These are phyloP conservation scores for Ambrosia trifida DNA, from an alignment of 129 eudicot genomes.

Conservation along the genomic window DNA sequence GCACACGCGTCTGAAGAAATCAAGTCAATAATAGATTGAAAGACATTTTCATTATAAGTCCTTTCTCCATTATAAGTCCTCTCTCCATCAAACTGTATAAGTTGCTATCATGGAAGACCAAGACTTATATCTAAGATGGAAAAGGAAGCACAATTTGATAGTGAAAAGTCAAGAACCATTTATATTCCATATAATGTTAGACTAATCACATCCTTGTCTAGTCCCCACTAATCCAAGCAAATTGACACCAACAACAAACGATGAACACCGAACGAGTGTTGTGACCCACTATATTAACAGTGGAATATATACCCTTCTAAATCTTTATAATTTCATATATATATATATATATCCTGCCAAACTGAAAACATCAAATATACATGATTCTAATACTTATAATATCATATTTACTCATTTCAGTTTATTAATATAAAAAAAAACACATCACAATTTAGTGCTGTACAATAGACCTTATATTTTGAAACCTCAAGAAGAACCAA, in stretches of 20 bases:
- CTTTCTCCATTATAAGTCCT: neutral
- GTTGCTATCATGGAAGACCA: neutral
- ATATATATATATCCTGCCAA: too few relatives aligned
- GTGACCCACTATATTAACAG: conserved; percentile 4
- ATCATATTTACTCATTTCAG: too few relatives aligned
- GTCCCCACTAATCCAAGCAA: neutral
- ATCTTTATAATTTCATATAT: too few relatives aligned
- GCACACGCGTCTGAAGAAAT: neutral
- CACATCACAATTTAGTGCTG: too few relatives aligned
- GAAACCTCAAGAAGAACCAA: too few relatives aligned
- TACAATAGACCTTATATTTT: too few relatives aligned
- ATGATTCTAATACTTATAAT: too few relatives aligned
- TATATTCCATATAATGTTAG: neutral
- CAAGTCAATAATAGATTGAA: neutral
- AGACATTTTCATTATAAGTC: conserved; percentile 1
- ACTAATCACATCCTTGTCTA: conserved; percentile 8
- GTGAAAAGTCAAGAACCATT: neutral
- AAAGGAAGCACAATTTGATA: neutral
- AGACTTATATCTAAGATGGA: neutral
- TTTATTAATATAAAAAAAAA: too few relatives aligned
- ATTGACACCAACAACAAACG: neutral
- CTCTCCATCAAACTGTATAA: neutral
- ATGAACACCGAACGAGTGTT: neutral
- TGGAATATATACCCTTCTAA: too few relatives aligned
- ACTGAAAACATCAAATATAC: too few relatives aligned